phyloP scores from a whole-genome alignment of 2,329 filamentous ascomycete genomes.

The Colletotrichum musicola region DNA sequence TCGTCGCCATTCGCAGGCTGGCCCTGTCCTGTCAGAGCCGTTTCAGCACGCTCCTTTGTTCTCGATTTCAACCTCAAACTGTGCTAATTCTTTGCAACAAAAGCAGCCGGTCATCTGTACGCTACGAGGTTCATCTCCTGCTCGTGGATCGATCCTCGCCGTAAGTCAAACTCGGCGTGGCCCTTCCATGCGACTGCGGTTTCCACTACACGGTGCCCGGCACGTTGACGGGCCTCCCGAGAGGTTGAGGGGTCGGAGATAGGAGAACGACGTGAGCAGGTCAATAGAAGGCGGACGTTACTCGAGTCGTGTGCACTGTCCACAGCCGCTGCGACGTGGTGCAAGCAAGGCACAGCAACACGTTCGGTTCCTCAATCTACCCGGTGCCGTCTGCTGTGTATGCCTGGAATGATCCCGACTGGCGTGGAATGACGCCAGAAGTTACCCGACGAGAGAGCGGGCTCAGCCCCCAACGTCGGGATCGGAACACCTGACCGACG shows the following conservation, averaged over 20 bases:
- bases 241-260: too few relatives aligned
- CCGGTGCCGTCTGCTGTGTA: too few relatives aligned
- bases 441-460: constrained; percentile 1
- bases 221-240: not conserved
- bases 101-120: not conserved
- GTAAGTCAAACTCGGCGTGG: not conserved
- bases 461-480: constrained; percentile 6
- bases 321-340: not conserved
- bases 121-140: not conserved
- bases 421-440: not conserved
- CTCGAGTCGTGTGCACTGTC: not conserved
- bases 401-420: not conserved
- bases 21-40: constrained; percentile 1
- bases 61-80: not conserved
- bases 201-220: not conserved
- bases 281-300: not conserved
- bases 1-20: not conserved
- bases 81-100: not conserved
- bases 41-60: not conserved
- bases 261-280: too few relatives aligned
- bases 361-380: too few relatives aligned
- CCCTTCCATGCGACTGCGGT: not conserved
- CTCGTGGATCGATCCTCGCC: not conserved
- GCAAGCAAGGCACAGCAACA: too few relatives aligned
- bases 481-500: constrained; percentile 7